Evolutionary conservation across 768 basidiomycete genomes (phyloP).

Genomic region (Serendipita vermifera): DNA sequence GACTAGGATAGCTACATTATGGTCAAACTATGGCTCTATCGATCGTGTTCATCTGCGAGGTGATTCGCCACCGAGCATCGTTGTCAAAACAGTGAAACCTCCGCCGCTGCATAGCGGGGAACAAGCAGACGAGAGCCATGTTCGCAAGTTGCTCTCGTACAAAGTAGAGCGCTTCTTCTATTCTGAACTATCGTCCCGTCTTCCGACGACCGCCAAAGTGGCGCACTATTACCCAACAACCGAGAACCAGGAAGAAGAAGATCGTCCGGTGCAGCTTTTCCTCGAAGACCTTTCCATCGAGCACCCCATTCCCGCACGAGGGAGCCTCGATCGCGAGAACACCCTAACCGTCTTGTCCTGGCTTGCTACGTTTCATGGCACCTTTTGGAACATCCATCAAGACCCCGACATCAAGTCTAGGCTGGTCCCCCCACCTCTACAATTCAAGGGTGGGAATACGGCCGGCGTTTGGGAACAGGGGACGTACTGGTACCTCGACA

Average conservation of each 20-base stretch:
- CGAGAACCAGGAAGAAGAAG: neutral
- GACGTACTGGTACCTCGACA: constrained; percentile 12
- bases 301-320: constrained; percentile 3
- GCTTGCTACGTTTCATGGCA: constrained; percentile 11
- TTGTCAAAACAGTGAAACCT: constrained; percentile 2
- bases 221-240: neutral
- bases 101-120: neutral
- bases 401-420: neutral
- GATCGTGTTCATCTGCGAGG: neutral
- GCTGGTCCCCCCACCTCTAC: neutral
- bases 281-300: constrained; percentile 5
- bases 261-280: neutral
- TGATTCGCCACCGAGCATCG: neutral
- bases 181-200: neutral
- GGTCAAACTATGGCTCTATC: constrained; percentile 10
- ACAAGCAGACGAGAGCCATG: neutral
- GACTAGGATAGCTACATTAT: constrained; percentile 3
- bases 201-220: constrained; percentile 1
- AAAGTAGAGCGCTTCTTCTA: constrained; percentile 10
- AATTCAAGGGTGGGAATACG: neutral
- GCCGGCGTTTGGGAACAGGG: constrained; percentile 10
- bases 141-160: constrained; percentile 8
- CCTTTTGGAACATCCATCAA: neutral
- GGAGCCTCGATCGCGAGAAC: neutral
- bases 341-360: constrained; percentile 2